Conservation (phyloP, 805 yeast genomes). For the Suhomyces vadensis region DNA sequence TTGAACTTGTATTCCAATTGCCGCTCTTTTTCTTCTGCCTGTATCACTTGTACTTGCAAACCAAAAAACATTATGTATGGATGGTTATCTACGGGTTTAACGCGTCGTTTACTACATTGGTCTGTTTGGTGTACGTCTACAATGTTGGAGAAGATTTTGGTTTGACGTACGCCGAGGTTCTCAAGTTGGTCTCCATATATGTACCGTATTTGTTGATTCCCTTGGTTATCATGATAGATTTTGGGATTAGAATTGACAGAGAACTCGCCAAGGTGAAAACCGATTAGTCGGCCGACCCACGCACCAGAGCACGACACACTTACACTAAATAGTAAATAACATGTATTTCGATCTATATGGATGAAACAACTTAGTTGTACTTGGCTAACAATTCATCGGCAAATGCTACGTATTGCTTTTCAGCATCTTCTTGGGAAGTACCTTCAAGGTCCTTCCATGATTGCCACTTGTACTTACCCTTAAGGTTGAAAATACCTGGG, state of each 20-base stretch:
- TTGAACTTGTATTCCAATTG: slow-evolving; percentile 74
- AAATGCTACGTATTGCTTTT: slow-evolving; percentile 68
- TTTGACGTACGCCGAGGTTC: slow-evolving; percentile 35
- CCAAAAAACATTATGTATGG: slow-evolving; percentile 22
- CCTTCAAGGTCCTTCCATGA: slow-evolving; percentile 92
- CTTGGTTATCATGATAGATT: slow-evolving; percentile 52
- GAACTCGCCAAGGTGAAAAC: not conserved
- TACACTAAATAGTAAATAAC: no score
- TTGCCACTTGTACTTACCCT: slow-evolving; percentile 97
- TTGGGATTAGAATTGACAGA: slow-evolving; percentile 20
- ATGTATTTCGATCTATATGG: not conserved
- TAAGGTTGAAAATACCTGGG: slow-evolving; percentile 91
- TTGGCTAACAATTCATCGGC: slow-evolving; percentile 62
- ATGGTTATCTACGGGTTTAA: slow-evolving; percentile 74
- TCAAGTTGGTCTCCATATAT: slow-evolving; percentile 54
- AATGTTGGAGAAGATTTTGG: slow-evolving; percentile 37
- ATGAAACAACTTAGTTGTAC: slow-evolving; percentile 24
- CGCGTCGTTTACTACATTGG: slow-evolving; percentile 76
- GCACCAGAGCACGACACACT: no score
- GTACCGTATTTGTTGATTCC: slow-evolving; percentile 76
- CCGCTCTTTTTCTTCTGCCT: slow-evolving; percentile 62
- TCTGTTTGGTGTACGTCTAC: slow-evolving; percentile 60
- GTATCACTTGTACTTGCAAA: slow-evolving; percentile 16
- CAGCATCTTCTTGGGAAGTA: slow-evolving; percentile 85
- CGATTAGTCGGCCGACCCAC: not conserved